Base-by-base conservation (phyloP, 108 stramenopile species). In the Skeletonema menzelii region DNA sequence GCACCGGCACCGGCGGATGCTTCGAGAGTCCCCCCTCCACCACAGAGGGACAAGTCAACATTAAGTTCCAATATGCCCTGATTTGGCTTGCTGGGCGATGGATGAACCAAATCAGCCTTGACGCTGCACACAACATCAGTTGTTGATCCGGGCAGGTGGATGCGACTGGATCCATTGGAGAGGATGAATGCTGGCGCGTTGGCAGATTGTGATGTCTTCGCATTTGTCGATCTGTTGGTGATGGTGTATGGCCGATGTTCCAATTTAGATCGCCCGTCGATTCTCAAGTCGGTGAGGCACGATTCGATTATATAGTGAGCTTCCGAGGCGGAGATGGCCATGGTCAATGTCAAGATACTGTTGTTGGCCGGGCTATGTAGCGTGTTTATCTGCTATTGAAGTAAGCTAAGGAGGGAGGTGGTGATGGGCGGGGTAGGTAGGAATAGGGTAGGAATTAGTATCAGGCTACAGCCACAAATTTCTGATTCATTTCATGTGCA, bases 61-160 rank as follows among this genome's bases (percentile, higher is more conserved):
- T 82, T 73, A 3, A 92, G 32, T 61, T 87, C 86, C 11, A 89
- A 61, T 0, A 86, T 70, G 1, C 91, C 91, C 14, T 82, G 70
- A 58, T 72, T 65, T 5, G 91, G 91, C 24, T 78, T 65, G 58
- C 27, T 53, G 15, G 65, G 74, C 6, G 85, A 73, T 13, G 91
- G 91, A 57, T 70, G 67, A 11, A 88, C 88, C 34, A 92, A 37
- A 26, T 89, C 91, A 12, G 88, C 91, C 65, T 86, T 85, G 75
- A 92, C 86, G 31, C 82, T 85, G 44, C 87, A 87, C 63, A 92
- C 30, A 17, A 92, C 64, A 49, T 92, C 80, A 14, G 86, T 88
- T 49, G 86, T 67, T 55, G 83, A 82, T 4, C 83, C 86, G 10
- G 85, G 77, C 42, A 87, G 82, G 44, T 84, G 78, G 53, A 92